phyloP scores from a whole-genome alignment of 768 basidiomycete genomes.

The Termitomyces sp. region DNA sequence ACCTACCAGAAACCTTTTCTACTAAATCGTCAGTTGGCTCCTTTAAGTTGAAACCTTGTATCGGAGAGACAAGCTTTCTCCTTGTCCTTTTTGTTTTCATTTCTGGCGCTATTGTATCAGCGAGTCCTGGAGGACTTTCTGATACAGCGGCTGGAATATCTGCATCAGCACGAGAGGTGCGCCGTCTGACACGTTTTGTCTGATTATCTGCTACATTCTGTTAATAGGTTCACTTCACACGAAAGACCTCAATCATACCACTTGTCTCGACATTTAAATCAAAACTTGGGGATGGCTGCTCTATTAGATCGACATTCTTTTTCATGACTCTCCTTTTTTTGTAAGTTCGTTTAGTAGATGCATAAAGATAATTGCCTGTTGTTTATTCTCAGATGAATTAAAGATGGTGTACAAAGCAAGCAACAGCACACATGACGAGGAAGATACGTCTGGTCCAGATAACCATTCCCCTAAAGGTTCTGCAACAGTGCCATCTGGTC shows the following conservation, averaged over 20 bases:
- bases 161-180: neutral
- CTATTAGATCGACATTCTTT: neutral
- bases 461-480: conserved; percentile 38
- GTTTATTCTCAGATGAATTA: neutral
- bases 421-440: conserved; percentile 3
- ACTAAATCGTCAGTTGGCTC: neutral
- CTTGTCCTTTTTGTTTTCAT: conserved; percentile 4
- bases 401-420: neutral
- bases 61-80: conserved; percentile 3
- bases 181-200: conserved; percentile 7
- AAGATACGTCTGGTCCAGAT: conserved; percentile 20
- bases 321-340: conserved; percentile 1
- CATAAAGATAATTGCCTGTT: neutral
- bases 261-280: neutral
- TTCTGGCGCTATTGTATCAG: neutral
- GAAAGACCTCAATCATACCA: neutral
- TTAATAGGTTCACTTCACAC: neutral
- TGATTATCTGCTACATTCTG: neutral
- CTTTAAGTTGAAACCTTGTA: neutral
- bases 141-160: neutral
- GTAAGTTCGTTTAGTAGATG: neutral
- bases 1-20: conserved; percentile 1
- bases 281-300: neutral
- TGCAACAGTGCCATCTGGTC: conserved; percentile 39
- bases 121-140: neutral